A percentile compares a stretch with the other conserved stretches of the same genome.
phyloP scores from a whole-genome alignment of 2,329 filamentous ascomycete species.

The Beauveria caledonica region DNA sequence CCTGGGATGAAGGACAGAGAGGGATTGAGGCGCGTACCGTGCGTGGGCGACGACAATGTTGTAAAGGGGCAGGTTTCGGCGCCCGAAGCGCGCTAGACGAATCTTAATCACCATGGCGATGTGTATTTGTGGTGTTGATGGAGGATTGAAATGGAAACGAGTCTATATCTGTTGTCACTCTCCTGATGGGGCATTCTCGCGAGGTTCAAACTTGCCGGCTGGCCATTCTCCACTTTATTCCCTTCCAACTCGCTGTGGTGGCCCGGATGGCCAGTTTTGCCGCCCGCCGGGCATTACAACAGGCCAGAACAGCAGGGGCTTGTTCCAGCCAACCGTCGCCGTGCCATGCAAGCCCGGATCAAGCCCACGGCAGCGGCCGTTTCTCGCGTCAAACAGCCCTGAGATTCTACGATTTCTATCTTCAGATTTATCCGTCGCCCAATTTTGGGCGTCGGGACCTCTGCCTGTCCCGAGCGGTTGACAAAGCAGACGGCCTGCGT shows the following conservation, averaged over 20 bases:
- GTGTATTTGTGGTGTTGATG: not conserved
- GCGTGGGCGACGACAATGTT: constrained; percentile 96
- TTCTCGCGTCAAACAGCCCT: not conserved
- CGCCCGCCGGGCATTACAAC: constrained; percentile 15
- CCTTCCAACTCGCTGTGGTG: not conserved
- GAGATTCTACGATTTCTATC: not conserved
- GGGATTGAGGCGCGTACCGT: constrained; percentile 46
- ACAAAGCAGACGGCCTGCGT: too few species aligned
- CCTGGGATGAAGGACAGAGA: too few species aligned
- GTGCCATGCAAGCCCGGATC: not conserved
- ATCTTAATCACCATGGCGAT: constrained; percentile 82
- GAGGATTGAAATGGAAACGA: not conserved
- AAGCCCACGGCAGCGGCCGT: not conserved
- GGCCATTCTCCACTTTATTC: not conserved
- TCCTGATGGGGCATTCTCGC: not conserved
- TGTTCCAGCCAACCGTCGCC: too few species aligned
- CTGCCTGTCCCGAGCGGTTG: too few species aligned
- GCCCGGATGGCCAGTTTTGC: constrained; percentile 28
- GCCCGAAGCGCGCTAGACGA: constrained; percentile 87
- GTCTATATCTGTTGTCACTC: not conserved
- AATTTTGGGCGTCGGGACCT: not conserved
- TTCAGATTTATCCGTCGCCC: not conserved
- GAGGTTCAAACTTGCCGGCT: not conserved
- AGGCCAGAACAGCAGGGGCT: too few species aligned
- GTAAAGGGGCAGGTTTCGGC: constrained; percentile 82